These are phyloP conservation scores for Brassica carinata DNA, from an alignment of 345 rosid species.

Conservation along the genomic window DNA sequence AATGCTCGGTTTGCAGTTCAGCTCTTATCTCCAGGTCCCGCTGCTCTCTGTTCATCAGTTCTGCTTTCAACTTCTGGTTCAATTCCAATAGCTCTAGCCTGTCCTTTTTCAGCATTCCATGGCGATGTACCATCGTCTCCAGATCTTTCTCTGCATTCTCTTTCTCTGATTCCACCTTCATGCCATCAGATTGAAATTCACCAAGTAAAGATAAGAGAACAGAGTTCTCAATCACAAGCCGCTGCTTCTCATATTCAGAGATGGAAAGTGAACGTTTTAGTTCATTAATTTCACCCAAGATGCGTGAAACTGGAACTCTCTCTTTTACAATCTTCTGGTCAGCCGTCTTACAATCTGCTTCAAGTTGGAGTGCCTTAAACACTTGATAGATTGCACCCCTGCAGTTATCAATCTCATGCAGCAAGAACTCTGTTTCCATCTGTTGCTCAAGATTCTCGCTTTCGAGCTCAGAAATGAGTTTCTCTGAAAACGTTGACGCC, in stretches of 20 bases:
- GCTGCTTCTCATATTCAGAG: slow-evolving; percentile 64
- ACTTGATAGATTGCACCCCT: slow-evolving; percentile 64
- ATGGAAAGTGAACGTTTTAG: slow-evolving; percentile 56
- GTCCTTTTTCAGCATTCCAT: slow-evolving; percentile 49
- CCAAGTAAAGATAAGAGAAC: slow-evolving; percentile 63
- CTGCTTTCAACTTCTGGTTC: slow-evolving; percentile 60
- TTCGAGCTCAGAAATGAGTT: slow-evolving; percentile 70
- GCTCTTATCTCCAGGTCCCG: slow-evolving; percentile 46
- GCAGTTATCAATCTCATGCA: slow-evolving; percentile 64
- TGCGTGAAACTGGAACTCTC: slow-evolving; percentile 51
- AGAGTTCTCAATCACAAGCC: slow-evolving; percentile 69
- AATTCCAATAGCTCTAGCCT: slow-evolving; percentile 59
- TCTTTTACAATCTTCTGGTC: slow-evolving; percentile 45
- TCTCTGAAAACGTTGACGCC: slow-evolving; percentile 70
- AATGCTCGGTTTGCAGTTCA: slow-evolving; percentile 46
- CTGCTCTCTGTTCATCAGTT: slow-evolving; percentile 47
- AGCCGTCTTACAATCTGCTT: slow-evolving; percentile 39
- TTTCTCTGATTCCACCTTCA: slow-evolving; percentile 57
- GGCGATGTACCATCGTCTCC: slow-evolving; percentile 39
- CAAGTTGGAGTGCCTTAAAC: slow-evolving; percentile 67
- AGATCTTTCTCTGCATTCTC: slow-evolving; percentile 50
- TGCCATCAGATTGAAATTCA: slow-evolving; percentile 57
- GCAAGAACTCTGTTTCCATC: slow-evolving; percentile 65
- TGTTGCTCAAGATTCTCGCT: slow-evolving; percentile 81
- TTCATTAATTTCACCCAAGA: slow-evolving; percentile 56